Conservation (phyloP, 352 stramenopile species). For the Pseudoperonospora humuli region DNA sequence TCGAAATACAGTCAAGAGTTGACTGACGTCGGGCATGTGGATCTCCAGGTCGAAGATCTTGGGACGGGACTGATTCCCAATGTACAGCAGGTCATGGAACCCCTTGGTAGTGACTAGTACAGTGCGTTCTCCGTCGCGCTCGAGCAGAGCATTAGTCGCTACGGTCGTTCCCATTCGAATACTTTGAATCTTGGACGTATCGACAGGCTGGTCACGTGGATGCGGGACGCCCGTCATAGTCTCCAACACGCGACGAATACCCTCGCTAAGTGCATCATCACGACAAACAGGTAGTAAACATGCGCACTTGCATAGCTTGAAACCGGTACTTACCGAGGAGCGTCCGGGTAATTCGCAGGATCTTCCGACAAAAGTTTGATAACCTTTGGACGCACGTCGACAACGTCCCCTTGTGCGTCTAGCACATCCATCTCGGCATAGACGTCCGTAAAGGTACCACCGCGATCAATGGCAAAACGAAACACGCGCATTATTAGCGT, state of each 20-base stretch:
- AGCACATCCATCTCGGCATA: slow-evolving; percentile 89
- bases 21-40: slow-evolving; percentile 68
- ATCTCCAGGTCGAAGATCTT: slow-evolving; percentile 97
- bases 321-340: slow-evolving; percentile 70
- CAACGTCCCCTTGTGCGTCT: slow-evolving; percentile 38
- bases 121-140: slow-evolving; percentile 93
- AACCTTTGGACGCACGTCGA: slow-evolving; percentile 64
- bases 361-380: slow-evolving; percentile 98
- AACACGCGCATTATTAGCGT: slow-evolving; percentile 44
- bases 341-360: slow-evolving; percentile 95
- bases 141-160: slow-evolving; percentile 98
- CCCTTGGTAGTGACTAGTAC: slow-evolving; percentile 93
- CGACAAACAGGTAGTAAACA: no score
- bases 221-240: slow-evolving; percentile 86
- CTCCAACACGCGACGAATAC: slow-evolving; percentile 93
- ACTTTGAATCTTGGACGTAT: slow-evolving; percentile 88
- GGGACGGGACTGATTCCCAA: slow-evolving; percentile 96
- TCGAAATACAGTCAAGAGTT: background rate
- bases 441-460: slow-evolving; percentile 98
- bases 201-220: slow-evolving; percentile 72
- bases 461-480: slow-evolving; percentile 95
- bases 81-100: slow-evolving; percentile 95
- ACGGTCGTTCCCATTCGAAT: slow-evolving; percentile 99
- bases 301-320: background rate
- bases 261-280: slow-evolving; percentile 47